A percentile compares a stretch with the other conserved stretches of the same genome.
Conservation (phyloP, 2,329 filamentous ascomycete genomes). For the Pseudogymnoascus sp. region DNA sequence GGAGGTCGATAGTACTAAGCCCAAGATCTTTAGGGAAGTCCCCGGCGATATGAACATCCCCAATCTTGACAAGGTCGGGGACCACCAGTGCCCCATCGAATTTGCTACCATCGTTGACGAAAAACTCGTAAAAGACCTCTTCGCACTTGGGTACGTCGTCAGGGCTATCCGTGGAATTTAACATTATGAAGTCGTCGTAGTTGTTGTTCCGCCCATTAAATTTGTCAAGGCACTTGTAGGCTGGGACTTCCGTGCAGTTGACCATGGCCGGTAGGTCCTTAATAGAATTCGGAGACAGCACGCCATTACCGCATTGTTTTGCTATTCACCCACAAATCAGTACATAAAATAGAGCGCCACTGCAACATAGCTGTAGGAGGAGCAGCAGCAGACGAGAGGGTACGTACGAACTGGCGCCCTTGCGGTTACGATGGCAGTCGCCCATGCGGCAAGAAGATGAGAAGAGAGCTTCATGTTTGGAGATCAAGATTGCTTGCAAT, state of each 20-base stretch:
- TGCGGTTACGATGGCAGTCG: not conserved
- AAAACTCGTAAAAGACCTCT: not conserved
- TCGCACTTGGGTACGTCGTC: not conserved
- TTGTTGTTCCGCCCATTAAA: not conserved
- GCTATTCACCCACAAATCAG: not conserved
- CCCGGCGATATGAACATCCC: not conserved
- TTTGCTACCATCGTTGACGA: not conserved
- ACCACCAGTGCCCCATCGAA: not conserved
- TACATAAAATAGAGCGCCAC: not conserved
- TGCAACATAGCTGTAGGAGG: not conserved
- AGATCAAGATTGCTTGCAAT: not conserved
- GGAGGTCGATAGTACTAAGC: not conserved
- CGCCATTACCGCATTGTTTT: not conserved
- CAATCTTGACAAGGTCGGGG: not conserved
- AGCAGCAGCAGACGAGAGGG: not conserved
- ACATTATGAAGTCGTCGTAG: not conserved
- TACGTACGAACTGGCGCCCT: not conserved
- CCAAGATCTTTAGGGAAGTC: not conserved
- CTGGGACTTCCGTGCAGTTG: not conserved
- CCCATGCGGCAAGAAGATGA: not conserved
- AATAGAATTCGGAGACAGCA: not conserved
- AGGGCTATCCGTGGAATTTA: not conserved
- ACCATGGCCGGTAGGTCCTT: not conserved
- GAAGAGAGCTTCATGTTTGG: not conserved
- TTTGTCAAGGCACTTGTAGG: not conserved